A percentile compares a stretch with the other conserved stretches of the same genome.
Conservation (phyloP, 345 rosid species). For the Raphanus sativus region DNA sequence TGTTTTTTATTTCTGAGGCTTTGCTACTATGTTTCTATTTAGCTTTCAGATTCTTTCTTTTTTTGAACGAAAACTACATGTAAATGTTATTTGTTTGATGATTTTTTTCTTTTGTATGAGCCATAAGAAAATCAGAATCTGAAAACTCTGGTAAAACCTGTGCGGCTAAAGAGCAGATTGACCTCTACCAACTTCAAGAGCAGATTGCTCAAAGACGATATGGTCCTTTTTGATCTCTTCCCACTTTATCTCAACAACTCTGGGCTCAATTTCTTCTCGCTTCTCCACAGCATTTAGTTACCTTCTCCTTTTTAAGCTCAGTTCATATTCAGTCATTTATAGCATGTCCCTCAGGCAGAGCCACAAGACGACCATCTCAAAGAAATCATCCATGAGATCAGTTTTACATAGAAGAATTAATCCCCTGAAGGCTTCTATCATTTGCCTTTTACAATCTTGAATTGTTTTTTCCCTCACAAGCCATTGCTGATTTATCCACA, state of each 20-base stretch:
- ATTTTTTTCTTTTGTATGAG: not conserved
- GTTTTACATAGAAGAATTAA: not conserved
- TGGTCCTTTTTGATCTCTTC: no score
- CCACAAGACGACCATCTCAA: not conserved
- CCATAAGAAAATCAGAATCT: not conserved
- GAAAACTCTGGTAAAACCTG: not conserved
- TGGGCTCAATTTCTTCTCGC: no score
- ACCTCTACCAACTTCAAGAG: not conserved
- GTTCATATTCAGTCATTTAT: not conserved
- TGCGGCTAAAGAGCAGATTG: not conserved
- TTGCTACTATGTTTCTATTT: not conserved
- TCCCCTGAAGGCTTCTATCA: not conserved
- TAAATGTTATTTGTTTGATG: slow-evolving; percentile 1
- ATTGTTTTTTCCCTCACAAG: not conserved
- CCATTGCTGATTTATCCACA: not conserved
- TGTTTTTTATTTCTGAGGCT: slow-evolving; percentile 8
- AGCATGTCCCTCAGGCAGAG: not conserved
- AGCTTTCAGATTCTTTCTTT: slow-evolving; percentile 16
- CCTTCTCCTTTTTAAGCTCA: not conserved
- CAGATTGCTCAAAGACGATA: not conserved
- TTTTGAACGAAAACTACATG: slow-evolving; percentile 1
- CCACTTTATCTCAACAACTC: no score
- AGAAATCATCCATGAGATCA: not conserved
- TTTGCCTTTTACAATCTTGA: not conserved
- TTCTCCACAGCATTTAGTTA: not conserved